Percentiles rank a stretch among this genome's conserved stretches.
These are phyloP conservation scores for Zygoascus flipseniorum DNA, from an alignment of 805 yeast genomes.

Conservation along the genomic window DNA sequence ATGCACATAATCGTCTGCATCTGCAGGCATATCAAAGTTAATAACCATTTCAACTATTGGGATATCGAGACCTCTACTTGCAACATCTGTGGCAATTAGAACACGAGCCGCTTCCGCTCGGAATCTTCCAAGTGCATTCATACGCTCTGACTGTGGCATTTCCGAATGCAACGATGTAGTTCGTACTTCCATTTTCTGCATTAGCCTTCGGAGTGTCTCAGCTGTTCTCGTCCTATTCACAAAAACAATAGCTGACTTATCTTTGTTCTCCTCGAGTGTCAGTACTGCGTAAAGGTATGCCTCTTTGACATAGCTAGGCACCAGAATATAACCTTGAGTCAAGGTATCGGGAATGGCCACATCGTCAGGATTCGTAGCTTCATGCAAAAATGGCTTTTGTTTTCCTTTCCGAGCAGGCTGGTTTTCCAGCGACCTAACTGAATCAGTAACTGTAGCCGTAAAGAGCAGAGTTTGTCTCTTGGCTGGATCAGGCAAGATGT, in stretches of 20 bases:
- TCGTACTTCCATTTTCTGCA: conserved; percentile 63
- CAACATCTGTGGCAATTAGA: conserved; percentile 92
- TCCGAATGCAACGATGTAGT: conserved; percentile 91
- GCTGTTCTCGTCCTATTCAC: conserved; percentile 89
- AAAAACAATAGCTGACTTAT: conserved; percentile 73
- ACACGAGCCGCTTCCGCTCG: conserved; percentile 92
- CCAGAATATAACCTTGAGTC: conserved; percentile 54
- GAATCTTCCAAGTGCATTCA: conserved; percentile 85
- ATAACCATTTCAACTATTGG: conserved; percentile 86
- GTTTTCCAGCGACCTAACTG: conserved; percentile 72
- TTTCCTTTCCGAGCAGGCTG: conserved; percentile 48
- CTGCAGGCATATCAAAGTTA: conserved; percentile 90
- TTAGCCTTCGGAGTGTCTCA: conserved; percentile 71
- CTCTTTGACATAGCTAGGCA: conserved; percentile 86
- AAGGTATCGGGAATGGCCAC: conserved; percentile 76
- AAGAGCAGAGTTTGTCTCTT: conserved; percentile 82
- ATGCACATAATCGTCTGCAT: conserved; percentile 93
- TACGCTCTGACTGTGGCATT: conserved; percentile 87
- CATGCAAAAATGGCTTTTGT: conserved; percentile 60
- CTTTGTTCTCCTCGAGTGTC: conserved; percentile 50
- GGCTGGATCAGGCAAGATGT: conserved; percentile 58
- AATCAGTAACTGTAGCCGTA: conserved; percentile 93
- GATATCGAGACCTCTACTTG: conserved; percentile 94
- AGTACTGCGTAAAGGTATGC: conserved; percentile 71
- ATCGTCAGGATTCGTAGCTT: conserved; percentile 57